Base-by-base conservation (phyloP, 345 rosid genomes). In the Leavenworthia alabamica region DNA sequence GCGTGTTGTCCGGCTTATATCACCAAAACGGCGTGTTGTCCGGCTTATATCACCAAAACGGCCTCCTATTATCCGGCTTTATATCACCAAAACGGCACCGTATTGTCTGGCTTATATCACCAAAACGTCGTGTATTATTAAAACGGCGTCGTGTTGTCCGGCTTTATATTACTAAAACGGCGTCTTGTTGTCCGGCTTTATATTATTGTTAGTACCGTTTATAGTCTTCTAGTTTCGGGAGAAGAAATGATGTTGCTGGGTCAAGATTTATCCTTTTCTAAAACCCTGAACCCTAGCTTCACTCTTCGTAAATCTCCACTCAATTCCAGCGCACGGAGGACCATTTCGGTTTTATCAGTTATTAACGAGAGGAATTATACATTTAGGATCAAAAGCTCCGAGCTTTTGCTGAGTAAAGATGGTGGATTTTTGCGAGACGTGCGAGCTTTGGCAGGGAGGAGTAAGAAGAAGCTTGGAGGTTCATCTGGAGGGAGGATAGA, bases 381-480 rank as follows among this genome's bases (percentile, higher is more conserved):
- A 4, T 23, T 77, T 13, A 23, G 67, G 9, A 4, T 27, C 66
- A 66, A 67, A 64, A 53, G 35, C 27, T 59, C 32, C 12, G 28
- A 63, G 11, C 53, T 67, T 70, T 64, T 71, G 51, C 55, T 62
- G 66, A 56, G 10, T 3, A 45, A 75, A 14, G 60, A 75, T 71
- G 79, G 39, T 35, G 58, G 32, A n/a, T 9, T 62, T 22, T 24
- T 48, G 53, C 76, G 75, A 19, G 86, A 86, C 50, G 67, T 79
- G 26, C 81, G 91, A 7, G 76, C 89, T 14, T 58, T 86, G 51
- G 83, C 97, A 16, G 95, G 97, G 19, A 76, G 93, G 71, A 89
- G 93, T 83, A 92, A 85, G 88, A 89, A 82, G 77, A 81, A 85
- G 67, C 72, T 83, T 12, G 84, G 82, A 9, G 89, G 86, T 6